Evolutionary conservation across 2,329 filamentous ascomycete species (phyloP), one percentile per base, ranked within the genome.

Genomic region (Alternaria consortialis): DNA sequence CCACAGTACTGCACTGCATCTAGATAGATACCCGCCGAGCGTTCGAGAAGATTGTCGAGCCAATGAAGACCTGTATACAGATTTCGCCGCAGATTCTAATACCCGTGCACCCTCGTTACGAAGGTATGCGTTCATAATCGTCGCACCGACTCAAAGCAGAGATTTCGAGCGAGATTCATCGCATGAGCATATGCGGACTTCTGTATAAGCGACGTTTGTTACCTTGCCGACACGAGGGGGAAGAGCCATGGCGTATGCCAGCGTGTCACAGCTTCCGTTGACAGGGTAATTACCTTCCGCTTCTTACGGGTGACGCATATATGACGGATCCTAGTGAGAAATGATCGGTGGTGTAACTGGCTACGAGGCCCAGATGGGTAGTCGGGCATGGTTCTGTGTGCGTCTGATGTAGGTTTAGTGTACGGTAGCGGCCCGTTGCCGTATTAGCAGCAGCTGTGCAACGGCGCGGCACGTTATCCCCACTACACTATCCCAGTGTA

Each of bases 381-480:
- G 23, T 17, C 53, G 32, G 12, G 27, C 34, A n/a, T 46, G n/a
- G 34, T 13, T 23, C 15, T 23, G 27, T 23, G 42, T 39, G 32
- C 40, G 23, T 17, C 8, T n/a, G 3, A 4, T 15, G 27, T 43
- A 34, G 25, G 29, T 42, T 29, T 36, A 25, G 36, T 36, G 23
- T 44, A 36, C 12, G 32, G 27, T 29, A 27, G 20, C 46, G 15
- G 29, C 17, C 47, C 46, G 46, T 46, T 32, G 27, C 27, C 27
- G 20, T 34, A n/a, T n/a, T n/a, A 36, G 29, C 31, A 50, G 15
- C 1, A 42, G 39, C 13, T 12, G 42, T 54, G 27, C 11, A 17
- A 56, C 34, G 44, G 27, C 29, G 36, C 17, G 15, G 25, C 52
- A 47, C 54, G 50, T 53, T 47, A 53, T 61, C 48, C 53, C 54